A percentile compares a stretch with the other conserved stretches of the same genome.
Conservation (phyloP, 305 asterid species). For the Solanum hybrid region DNA sequence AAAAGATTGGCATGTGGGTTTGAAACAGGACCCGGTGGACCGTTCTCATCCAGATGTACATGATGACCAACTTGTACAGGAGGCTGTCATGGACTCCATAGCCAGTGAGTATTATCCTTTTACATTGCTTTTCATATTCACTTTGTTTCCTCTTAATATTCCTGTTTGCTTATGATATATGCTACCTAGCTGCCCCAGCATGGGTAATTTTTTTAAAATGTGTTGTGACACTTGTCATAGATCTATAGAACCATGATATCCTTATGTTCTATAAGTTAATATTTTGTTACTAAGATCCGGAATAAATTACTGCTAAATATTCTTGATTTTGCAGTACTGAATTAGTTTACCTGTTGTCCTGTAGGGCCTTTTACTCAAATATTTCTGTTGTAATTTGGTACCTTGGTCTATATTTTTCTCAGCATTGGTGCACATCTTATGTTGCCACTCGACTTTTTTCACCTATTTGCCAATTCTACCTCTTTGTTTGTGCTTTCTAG, state of each 20-base stretch:
- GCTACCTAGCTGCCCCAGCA: neutral
- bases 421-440: neutral
- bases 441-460: neutral
- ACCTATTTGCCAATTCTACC: neutral
- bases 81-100: constrained; percentile 42
- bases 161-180: neutral
- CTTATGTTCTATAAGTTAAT: neutral
- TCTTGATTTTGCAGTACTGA: neutral
- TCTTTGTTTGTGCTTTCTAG: neutral
- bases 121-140: neutral
- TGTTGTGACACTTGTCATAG: neutral
- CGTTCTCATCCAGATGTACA: constrained; percentile 91
- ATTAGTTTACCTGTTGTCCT: neutral
- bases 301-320: neutral
- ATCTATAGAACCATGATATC: neutral
- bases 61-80: constrained; percentile 63
- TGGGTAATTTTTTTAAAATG: neutral
- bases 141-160: neutral
- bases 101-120: constrained; percentile 34
- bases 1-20: constrained; percentile 93
- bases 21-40: constrained; percentile 76
- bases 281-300: neutral
- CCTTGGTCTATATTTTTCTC: neutral
- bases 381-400: neutral
- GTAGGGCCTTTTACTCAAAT: neutral